Conservation (phyloP, 257 asterid genomes). For the Solanum raphanifolium region DNA sequence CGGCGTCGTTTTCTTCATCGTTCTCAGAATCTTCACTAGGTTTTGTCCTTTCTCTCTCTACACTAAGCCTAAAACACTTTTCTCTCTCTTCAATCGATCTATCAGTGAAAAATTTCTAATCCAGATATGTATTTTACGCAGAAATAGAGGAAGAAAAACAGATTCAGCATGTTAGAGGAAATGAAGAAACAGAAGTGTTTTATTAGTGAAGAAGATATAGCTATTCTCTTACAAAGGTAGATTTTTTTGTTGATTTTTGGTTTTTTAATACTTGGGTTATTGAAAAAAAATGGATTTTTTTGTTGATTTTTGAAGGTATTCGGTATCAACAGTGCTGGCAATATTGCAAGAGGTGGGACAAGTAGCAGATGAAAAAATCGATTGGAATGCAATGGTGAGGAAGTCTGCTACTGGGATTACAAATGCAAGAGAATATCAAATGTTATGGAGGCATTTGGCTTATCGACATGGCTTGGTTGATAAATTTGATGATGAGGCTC, state of each 20-base stretch:
- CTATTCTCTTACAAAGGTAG: constrained; percentile 51
- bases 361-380: constrained; percentile 36
- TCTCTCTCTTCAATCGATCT: neutral
- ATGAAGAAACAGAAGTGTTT: constrained; percentile 41
- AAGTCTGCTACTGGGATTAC: constrained; percentile 65
- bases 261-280: neutral
- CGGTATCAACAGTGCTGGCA: constrained; percentile 44
- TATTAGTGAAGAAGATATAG: constrained; percentile 47
- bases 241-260: neutral
- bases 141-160: neutral
- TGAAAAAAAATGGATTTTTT: neutral
- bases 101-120: neutral
- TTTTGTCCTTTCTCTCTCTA: neutral
- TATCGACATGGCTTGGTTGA: constrained; percentile 51
- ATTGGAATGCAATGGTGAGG: constrained; percentile 62
- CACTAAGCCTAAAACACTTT: neutral
- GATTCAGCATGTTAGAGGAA: constrained; percentile 36
- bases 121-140: neutral
- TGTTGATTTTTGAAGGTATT: constrained; percentile 31
- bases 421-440: constrained; percentile 66
- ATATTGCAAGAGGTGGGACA: constrained; percentile 62
- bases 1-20: neutral
- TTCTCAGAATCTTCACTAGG: neutral
- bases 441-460: constrained; percentile 85
- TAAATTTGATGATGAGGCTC: constrained; percentile 22